Evolutionary conservation across 441 rosid species (phyloP).

Genomic region (Adansonia grandidieri): DNA sequence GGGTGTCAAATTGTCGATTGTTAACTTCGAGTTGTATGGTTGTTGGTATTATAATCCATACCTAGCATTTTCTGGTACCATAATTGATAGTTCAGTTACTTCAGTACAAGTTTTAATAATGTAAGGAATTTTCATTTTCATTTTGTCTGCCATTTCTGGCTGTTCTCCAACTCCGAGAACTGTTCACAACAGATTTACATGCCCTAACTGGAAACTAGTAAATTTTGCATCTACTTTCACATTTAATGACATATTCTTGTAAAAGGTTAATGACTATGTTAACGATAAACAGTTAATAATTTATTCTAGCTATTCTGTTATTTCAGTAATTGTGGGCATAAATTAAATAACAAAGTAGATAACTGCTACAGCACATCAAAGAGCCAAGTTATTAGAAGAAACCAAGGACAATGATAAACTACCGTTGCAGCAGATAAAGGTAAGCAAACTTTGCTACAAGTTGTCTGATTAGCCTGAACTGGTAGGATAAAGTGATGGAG

Average conservation of each 20-base stretch:
- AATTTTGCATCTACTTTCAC: background rate
- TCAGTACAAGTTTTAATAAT: background rate
- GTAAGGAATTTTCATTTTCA: background rate
- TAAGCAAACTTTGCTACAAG: background rate
- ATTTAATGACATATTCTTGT: background rate
- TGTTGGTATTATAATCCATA: background rate
- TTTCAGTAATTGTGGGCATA: background rate
- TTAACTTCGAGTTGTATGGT: background rate
- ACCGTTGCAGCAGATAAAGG: background rate
- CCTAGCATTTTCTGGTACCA: background rate
- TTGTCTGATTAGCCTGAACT: background rate
- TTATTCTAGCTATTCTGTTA: background rate
- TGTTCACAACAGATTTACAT: background rate
- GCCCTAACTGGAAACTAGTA: background rate
- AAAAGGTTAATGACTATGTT: background rate
- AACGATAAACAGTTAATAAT: background rate
- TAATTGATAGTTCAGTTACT: background rate
- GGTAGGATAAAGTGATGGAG: background rate
- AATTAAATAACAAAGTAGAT: background rate
- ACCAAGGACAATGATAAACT: background rate
- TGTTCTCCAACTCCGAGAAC: background rate
- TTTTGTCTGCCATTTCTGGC: background rate
- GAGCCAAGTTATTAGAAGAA: background rate
- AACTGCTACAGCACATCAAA: background rate
- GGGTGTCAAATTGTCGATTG: background rate